Evolutionary conservation across 139 green algal species (phyloP), one percentile per base, ranked within the genome.

Genomic region (Tetratostichococcus sp.): DNA sequence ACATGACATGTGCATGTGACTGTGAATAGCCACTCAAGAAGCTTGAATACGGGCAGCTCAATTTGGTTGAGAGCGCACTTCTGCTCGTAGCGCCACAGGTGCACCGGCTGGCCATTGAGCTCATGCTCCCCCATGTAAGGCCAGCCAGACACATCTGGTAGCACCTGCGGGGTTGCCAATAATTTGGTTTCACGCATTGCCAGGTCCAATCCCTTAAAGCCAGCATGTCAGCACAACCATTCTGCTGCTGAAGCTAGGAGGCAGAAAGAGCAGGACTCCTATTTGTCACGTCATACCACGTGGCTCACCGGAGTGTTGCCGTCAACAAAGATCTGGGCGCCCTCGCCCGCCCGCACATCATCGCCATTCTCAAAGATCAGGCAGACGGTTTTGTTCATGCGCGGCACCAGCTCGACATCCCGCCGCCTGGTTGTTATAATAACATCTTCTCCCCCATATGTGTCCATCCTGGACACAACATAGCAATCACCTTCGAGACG

Each of bases 391-490:
- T 62, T 26, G 19, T 62, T 26, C 17, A 62, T 2, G 2, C 50
- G 50, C 50, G 50, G 50, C 50, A 62, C 50, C 50, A 62, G 50
- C 50, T 62, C 50, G 50, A 62, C 26, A 17, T 62, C 68, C 11
- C 68, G 32, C 42, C 70, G 70, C 70, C 77, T 76, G 11, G 70
- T 70, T n/a, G 58, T 73, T 39, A 81, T 77, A 5, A 81, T 71
- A 1, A 70, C 34, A 31, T 81, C 77, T 22, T 30, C 50, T 16
- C 72, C 59, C 23, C 65, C 65, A 31, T 77, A 81, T 11, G 71
- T 81, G 50, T 81, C 77, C 66, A 77, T 81, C 26, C 77, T 59
- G 5, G 34, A 25, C 23, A 67, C 77, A 71, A 75, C 71, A 23
- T 33, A 67, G 69, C 71, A 81, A 32, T 77, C 67, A 22, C 39